phyloP scores from a whole-genome alignment of 345 rosid species.

The Moringa oleifera region DNA sequence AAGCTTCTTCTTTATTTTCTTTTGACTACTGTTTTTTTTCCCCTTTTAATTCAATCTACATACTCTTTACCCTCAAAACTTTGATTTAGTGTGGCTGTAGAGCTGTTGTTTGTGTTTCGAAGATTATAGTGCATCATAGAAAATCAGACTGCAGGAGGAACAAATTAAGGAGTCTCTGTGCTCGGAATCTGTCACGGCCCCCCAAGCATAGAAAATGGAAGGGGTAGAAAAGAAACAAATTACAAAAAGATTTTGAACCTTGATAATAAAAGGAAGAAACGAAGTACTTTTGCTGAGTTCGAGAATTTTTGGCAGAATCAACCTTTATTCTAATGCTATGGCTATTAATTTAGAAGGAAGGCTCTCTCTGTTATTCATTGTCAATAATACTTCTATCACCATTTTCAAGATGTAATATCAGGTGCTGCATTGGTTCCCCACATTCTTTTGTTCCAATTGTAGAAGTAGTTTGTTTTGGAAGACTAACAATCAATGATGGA shows the following conservation, averaged over 20 bases:
- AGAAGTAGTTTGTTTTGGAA: not conserved
- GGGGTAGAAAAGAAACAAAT: not conserved
- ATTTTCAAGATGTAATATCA: too few relatives aligned
- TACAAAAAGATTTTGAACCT: too few relatives aligned
- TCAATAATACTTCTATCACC: too few relatives aligned
- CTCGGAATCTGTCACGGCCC: not conserved
- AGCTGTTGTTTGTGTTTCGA: not conserved
- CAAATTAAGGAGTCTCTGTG: not conserved
- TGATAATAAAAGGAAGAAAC: too few relatives aligned
- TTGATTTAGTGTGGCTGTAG: too few relatives aligned
- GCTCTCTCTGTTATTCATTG: not conserved
- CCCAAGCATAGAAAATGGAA: not conserved
- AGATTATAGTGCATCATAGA: not conserved
- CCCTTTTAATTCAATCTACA: too few relatives aligned
- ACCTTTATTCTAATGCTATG: not conserved
- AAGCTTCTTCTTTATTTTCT: too few relatives aligned
- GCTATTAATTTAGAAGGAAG: not conserved
- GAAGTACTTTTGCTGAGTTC: not conserved
- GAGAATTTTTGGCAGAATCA: not conserved
- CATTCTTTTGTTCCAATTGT: not conserved
- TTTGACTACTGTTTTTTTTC: too few relatives aligned
- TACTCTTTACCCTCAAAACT: too few relatives aligned
- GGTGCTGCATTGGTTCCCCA: not conserved
- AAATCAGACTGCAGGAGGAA: not conserved
- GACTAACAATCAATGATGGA: not conserved